A percentile compares a stretch with the other conserved stretches of the same genome.
These are phyloP conservation scores for Solanum lycopersicoides DNA, from an alignment of 257 asterid genomes.

Conservation along the genomic window DNA sequence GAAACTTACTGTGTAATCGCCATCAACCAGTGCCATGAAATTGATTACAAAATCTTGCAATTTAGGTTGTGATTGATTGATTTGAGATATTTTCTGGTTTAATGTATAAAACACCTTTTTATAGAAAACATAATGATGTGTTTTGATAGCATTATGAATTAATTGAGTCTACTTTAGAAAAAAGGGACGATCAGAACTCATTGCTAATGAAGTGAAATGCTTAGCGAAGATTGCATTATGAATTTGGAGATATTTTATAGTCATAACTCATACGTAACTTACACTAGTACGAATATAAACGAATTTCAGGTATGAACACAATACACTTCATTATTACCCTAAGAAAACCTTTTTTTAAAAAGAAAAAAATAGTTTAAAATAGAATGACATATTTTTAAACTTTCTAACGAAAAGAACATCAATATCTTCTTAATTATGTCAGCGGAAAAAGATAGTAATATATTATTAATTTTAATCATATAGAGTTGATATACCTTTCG, in stretches of 20 bases:
- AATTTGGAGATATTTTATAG: not conserved
- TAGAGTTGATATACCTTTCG: too few species aligned
- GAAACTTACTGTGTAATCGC: slow-evolving; percentile 18
- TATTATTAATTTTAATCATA: too few species aligned
- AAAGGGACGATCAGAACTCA: not conserved
- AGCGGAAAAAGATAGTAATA: too few species aligned
- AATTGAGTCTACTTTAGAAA: not conserved
- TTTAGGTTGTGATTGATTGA: not conserved
- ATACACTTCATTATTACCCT: not conserved
- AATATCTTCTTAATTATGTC: too few species aligned
- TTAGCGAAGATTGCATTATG: not conserved
- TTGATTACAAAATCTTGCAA: not conserved
- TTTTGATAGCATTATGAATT: not conserved
- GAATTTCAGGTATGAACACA: too few species aligned
- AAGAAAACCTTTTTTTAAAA: too few species aligned
- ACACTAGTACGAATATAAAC: not conserved
- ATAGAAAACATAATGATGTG: not conserved
- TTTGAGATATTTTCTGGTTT: not conserved
- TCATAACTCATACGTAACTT: not conserved
- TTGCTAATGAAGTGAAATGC: not conserved
- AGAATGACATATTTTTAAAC: not conserved
- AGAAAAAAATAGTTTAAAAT: not conserved
- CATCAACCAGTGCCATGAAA: not conserved
- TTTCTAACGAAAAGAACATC: not conserved
- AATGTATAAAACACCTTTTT: not conserved